Percentiles rank a stretch among this genome's conserved stretches.
Evolutionary conservation across 768 basidiomycete genomes (phyloP).

Genomic region (Naganishia onofrii): DNA sequence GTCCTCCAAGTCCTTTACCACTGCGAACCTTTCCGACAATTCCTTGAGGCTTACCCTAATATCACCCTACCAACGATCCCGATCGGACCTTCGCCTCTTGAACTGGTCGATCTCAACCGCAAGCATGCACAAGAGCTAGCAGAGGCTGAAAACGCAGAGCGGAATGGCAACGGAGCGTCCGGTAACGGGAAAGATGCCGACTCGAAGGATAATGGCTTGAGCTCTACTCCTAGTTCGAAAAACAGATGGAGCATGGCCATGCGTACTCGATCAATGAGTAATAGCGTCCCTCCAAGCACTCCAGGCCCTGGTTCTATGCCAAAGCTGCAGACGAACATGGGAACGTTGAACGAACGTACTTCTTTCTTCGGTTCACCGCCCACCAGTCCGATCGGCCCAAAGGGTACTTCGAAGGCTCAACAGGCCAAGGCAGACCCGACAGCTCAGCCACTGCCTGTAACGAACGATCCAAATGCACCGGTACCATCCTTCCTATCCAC

Average conservation of each 20-base stretch:
- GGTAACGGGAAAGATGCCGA: not conserved
- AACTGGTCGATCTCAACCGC: constrained; percentile 8
- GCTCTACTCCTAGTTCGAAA: not conserved
- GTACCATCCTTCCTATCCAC: constrained; percentile 77
- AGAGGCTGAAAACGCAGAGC: constrained; percentile 11
- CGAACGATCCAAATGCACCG: constrained; percentile 39
- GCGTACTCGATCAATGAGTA: constrained; percentile 20
- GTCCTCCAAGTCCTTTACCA: constrained; percentile 96
- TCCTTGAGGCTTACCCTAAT: constrained; percentile 62
- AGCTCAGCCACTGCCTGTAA: constrained; percentile 45
- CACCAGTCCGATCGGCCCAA: constrained; percentile 1
- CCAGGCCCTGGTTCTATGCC: constrained; percentile 8
- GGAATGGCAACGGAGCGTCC: not conserved
- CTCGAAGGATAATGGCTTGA: not conserved
- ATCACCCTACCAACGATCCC: constrained; percentile 59
- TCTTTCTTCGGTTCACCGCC: constrained; percentile 7
- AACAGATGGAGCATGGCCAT: constrained; percentile 23
- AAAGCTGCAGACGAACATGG: constrained; percentile 19
- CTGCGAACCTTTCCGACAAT: constrained; percentile 86
- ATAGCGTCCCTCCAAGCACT: not conserved
- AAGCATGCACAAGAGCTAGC: constrained; percentile 13
- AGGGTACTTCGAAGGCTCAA: not conserved
- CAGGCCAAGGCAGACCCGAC: constrained; percentile 11
- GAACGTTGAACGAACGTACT: constrained; percentile 10
- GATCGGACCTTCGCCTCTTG: constrained; percentile 51